A percentile compares a stretch with the other conserved stretches of the same genome.
These are phyloP conservation scores for Zygosaccharomyces bisporus DNA, from an alignment of 805 yeast genomes.

Conservation along the genomic window DNA sequence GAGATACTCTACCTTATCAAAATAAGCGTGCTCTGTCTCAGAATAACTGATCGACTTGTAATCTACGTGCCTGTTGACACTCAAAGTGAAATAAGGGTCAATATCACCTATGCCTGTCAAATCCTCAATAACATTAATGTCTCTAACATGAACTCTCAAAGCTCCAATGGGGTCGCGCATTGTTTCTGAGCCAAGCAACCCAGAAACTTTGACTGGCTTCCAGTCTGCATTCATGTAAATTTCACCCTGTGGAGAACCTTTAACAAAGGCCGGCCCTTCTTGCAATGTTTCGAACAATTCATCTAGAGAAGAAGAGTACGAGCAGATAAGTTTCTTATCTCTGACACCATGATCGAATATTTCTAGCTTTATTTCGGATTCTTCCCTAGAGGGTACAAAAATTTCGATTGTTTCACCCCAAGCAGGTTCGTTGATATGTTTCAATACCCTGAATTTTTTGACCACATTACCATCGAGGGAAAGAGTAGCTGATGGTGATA, in stretches of 20 bases:
- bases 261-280: constrained; percentile 45
- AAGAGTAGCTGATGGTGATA: constrained; percentile 66
- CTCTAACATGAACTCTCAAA: constrained; percentile 53
- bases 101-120: constrained; percentile 67
- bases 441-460: constrained; percentile 57
- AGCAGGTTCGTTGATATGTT: constrained; percentile 66
- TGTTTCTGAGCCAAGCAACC: constrained; percentile 41
- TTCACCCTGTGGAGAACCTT: constrained; percentile 50
- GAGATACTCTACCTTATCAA: constrained; percentile 54
- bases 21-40: constrained; percentile 53
- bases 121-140: constrained; percentile 47
- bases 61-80: constrained; percentile 53
- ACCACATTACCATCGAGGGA: constrained; percentile 53
- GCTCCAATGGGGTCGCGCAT: constrained; percentile 59
- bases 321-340: constrained; percentile 48
- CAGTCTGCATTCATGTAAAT: constrained; percentile 56
- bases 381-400: constrained; percentile 57
- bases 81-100: constrained; percentile 67
- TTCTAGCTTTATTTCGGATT: constrained; percentile 50
- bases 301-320: constrained; percentile 46
- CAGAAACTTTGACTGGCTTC: constrained; percentile 65
- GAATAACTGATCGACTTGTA: constrained; percentile 54
- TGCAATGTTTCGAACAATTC: constrained; percentile 46
- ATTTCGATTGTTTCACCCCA: constrained; percentile 64
- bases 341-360: constrained; percentile 56